Percentiles rank a stretch among this genome's conserved stretches.
phyloP scores from a whole-genome alignment of 2,329 filamentous ascomycete species.

The Zasmidium angulare region DNA sequence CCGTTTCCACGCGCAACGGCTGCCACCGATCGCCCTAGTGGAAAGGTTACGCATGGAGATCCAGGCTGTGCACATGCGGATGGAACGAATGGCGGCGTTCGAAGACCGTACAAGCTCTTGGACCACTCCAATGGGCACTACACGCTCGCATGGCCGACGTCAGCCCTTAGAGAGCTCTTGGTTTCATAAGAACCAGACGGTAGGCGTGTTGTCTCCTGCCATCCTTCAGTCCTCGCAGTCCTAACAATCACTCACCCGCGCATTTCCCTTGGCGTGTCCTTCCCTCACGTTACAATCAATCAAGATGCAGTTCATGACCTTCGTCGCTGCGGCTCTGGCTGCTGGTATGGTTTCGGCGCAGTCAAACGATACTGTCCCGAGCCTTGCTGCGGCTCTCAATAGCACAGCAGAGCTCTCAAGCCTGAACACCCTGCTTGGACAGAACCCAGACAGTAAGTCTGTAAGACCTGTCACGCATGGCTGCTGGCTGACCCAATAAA shows the following conservation, averaged over 20 bases:
- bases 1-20: not conserved
- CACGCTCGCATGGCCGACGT: constrained; percentile 19
- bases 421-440: constrained; percentile 14
- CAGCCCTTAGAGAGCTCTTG: constrained; percentile 5
- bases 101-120: constrained; percentile 9
- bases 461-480: not conserved
- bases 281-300: not conserved
- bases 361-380: constrained; percentile 28
- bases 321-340: constrained; percentile 39
- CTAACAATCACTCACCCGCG: not conserved
- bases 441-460: constrained; percentile 14
- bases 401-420: constrained; percentile 19
- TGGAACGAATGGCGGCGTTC: not conserved
- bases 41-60: not conserved
- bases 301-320: constrained; percentile 41
- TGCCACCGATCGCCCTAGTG: not conserved
- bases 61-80: not conserved
- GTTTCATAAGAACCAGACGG: constrained; percentile 1
- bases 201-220: not conserved
- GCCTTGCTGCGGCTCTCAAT: constrained; percentile 39
- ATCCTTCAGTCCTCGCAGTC: not conserved
- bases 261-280: not conserved
- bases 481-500: constrained; percentile 4
- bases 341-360: constrained; percentile 33
- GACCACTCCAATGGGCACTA: constrained; percentile 9